These are phyloP conservation scores for Sesbania bispinosa DNA, from an alignment of 306 rosid species.

Conservation along the genomic window DNA sequence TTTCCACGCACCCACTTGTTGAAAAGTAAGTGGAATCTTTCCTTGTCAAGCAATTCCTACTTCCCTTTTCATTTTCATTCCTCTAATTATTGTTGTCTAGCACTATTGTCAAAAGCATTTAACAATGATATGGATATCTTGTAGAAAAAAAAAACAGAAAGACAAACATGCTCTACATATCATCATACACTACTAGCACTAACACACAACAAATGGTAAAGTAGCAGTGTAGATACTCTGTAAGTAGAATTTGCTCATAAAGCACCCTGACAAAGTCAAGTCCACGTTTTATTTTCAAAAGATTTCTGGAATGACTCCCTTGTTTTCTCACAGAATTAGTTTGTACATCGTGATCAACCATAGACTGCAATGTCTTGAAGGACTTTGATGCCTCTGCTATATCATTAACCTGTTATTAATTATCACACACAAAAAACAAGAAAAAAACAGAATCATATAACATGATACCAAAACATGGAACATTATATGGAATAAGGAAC, in stretches of 20 bases:
- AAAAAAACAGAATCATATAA: background rate
- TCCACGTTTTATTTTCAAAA: slow-evolving; percentile 22
- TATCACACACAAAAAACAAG: background rate
- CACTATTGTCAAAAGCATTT: background rate
- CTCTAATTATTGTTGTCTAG: background rate
- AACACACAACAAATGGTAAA: background rate
- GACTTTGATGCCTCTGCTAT: slow-evolving; percentile 23
- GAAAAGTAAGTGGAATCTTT: background rate
- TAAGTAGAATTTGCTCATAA: slow-evolving; percentile 4
- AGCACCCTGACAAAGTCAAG: slow-evolving; percentile 22
- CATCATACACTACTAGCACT: no score
- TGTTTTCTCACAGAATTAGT: slow-evolving; percentile 15
- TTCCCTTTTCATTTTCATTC: background rate
- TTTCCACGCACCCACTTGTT: background rate
- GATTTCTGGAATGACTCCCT: slow-evolving; percentile 27
- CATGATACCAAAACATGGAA: no score
- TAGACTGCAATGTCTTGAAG: slow-evolving; percentile 3
- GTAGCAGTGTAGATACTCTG: slow-evolving; percentile 1
- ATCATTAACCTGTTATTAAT: slow-evolving; percentile 20
- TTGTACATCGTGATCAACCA: slow-evolving; percentile 17
- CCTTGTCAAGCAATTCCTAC: background rate
- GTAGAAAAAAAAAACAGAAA: no score
- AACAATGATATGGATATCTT: no score
- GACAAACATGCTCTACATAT: no score
- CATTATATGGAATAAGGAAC: no score